Evolutionary conservation across 2,329 filamentous ascomycete species (phyloP).

Genomic region (Ambrosiella xylebori): DNA sequence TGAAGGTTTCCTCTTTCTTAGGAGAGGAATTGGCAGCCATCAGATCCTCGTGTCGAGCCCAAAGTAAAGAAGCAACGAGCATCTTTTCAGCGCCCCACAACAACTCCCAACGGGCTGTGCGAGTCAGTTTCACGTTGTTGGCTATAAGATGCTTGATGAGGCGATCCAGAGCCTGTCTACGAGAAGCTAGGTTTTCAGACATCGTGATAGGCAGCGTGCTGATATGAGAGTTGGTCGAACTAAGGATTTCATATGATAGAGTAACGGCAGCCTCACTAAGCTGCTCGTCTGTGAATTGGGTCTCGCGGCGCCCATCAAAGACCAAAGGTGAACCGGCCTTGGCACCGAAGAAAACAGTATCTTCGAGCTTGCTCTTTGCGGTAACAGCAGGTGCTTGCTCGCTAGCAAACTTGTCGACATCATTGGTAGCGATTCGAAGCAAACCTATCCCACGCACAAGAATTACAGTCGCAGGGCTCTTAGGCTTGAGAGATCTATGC

Average conservation of each 20-base stretch:
- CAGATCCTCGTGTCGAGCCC: slow-evolving; percentile 62
- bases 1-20: slow-evolving; percentile 26
- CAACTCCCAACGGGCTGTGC: slow-evolving; percentile 56
- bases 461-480: slow-evolving; percentile 44
- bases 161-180: slow-evolving; percentile 56
- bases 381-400: slow-evolving; percentile 47
- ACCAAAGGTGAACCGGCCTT: slow-evolving; percentile 75
- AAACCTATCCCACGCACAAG: slow-evolving; percentile 46
- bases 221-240: slow-evolving; percentile 58
- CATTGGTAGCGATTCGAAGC: slow-evolving; percentile 40
- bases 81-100: slow-evolving; percentile 87
- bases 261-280: slow-evolving; percentile 59
- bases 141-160: slow-evolving; percentile 55
- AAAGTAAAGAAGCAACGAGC: slow-evolving; percentile 60
- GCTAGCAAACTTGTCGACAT: slow-evolving; percentile 42
- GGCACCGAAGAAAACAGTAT: slow-evolving; percentile 83
- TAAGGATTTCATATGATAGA: slow-evolving; percentile 67
- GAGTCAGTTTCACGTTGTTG: slow-evolving; percentile 48
- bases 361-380: slow-evolving; percentile 77
- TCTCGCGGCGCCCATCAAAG: slow-evolving; percentile 50
- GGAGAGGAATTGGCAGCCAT: slow-evolving; percentile 40
- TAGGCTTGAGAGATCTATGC: slow-evolving; percentile 36
- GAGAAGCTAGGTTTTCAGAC: slow-evolving; percentile 60
- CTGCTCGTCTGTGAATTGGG: slow-evolving; percentile 51
- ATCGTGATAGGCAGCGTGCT: slow-evolving; percentile 56